These are phyloP conservation scores for Escovopsis sp. DNA, from an alignment of 2,329 filamentous ascomycete species.

Conservation along the genomic window DNA sequence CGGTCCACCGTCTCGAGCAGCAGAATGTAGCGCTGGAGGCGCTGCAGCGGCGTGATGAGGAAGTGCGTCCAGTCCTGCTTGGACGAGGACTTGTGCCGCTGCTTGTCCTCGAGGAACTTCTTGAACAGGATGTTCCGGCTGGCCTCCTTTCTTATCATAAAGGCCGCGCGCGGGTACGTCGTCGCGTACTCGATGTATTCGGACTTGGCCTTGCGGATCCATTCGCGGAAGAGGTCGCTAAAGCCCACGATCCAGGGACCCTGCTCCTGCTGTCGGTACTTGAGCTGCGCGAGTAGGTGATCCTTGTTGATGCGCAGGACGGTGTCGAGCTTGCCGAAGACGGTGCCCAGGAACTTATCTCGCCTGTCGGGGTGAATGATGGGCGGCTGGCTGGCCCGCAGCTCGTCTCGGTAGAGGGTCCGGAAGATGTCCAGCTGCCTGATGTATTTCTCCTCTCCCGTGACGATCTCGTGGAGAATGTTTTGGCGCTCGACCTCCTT, in stretches of 20 bases:
- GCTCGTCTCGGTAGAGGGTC: slow-evolving; percentile 69
- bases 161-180: slow-evolving; percentile 70
- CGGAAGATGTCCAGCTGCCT: slow-evolving; percentile 75
- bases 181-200: slow-evolving; percentile 89
- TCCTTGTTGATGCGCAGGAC: slow-evolving; percentile 89
- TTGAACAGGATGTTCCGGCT: slow-evolving; percentile 76
- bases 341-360: slow-evolving; percentile 63
- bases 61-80: slow-evolving; percentile 90
- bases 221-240: slow-evolving; percentile 94
- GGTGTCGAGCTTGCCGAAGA: slow-evolving; percentile 81
- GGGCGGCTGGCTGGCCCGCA: slow-evolving; percentile 56
- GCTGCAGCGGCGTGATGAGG: slow-evolving; percentile 81
- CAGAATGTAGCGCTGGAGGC: slow-evolving; percentile 78
- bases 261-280: slow-evolving; percentile 93
- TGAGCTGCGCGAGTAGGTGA: slow-evolving; percentile 78
- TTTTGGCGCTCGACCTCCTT: slow-evolving; percentile 92
- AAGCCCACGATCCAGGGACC: slow-evolving; percentile 89
- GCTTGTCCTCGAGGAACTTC: slow-evolving; percentile 68
- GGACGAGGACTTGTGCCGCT: slow-evolving; percentile 62
- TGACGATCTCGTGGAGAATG: slow-evolving; percentile 87
- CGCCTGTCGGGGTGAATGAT: slow-evolving; percentile 68
- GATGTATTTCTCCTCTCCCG: slow-evolving; percentile 83
- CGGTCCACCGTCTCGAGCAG: slow-evolving; percentile 71
- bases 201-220: slow-evolving; percentile 83
- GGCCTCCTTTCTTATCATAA: slow-evolving; percentile 68